Percentiles rank a stretch among this genome's conserved stretches.
Evolutionary conservation across 2,329 filamentous ascomycete genomes (phyloP).

Genomic region (Ophiostoma quercus): DNA sequence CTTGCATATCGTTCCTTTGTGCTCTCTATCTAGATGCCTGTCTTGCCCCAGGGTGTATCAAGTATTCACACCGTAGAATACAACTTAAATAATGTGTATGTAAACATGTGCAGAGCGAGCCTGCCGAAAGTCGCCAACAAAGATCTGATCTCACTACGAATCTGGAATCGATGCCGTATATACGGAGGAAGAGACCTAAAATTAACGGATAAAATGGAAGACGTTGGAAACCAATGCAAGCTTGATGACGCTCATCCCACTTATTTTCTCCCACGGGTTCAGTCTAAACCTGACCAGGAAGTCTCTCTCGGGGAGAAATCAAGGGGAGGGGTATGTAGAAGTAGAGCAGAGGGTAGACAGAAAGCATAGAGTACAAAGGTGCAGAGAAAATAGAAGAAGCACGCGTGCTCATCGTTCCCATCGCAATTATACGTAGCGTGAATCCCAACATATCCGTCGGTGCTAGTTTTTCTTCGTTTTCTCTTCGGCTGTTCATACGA

Average conservation of each 20-base stretch:
- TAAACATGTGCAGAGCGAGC: background rate
- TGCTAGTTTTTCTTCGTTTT: background rate
- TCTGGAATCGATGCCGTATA: background rate
- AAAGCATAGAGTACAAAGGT: too few relatives aligned
- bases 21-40: background rate
- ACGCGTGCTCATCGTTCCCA: constrained; percentile 8
- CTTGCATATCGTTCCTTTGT: background rate
- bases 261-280: constrained; percentile 15
- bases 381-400: background rate
- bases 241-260: constrained; percentile 17
- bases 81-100: too few relatives aligned
- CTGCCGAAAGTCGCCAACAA: background rate
- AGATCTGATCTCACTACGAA: background rate
- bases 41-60: background rate
- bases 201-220: background rate
- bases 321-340: background rate
- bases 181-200: background rate
- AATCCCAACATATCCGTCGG: background rate
- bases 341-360: background rate
- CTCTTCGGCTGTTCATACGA: background rate
- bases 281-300: constrained; percentile 16
- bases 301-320: background rate
- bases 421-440: background rate
- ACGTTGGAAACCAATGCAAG: constrained; percentile 14
- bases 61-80: background rate